phyloP scores from a whole-genome alignment of 179 eudicot genomes.

The Pouteria campechiana region DNA sequence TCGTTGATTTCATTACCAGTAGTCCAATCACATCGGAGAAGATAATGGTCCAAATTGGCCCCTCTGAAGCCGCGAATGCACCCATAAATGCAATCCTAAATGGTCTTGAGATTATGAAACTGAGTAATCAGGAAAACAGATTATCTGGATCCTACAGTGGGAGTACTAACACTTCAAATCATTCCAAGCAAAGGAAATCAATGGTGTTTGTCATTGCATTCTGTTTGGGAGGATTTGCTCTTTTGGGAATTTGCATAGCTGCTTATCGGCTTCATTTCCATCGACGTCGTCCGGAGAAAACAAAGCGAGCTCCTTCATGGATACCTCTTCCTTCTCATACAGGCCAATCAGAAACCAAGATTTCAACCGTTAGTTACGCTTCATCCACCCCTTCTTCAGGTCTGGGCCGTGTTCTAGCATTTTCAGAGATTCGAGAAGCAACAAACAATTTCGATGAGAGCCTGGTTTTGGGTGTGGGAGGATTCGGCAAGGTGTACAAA shows the following conservation, averaged over 20 bases:
- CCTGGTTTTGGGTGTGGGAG: conserved; percentile 7
- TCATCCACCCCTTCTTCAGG: conserved; percentile 2
- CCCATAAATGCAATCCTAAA: conserved; percentile 10
- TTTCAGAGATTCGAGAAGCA: conserved; percentile 11
- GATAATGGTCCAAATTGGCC: conserved; percentile 13
- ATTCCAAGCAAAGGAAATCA: background rate
- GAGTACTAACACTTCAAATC: background rate
- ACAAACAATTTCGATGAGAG: conserved; percentile 15
- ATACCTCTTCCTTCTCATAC: conserved; percentile 2
- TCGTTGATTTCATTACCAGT: conserved; percentile 10
- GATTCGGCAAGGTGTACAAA: conserved; percentile 9
- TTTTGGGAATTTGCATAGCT: conserved; percentile 1
- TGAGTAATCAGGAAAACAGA: conserved; percentile 10
- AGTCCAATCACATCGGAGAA: conserved; percentile 1
- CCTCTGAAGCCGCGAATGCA: background rate
- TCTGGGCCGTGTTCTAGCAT: conserved; percentile 7
- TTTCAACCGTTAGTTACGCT: conserved; percentile 7
- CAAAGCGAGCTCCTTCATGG: background rate
- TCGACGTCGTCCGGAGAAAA: conserved; percentile 1
- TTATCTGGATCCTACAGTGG: conserved; percentile 6
- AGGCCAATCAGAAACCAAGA: conserved; percentile 7
- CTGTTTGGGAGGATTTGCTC: conserved; percentile 3
- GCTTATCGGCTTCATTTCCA: conserved; percentile 1
- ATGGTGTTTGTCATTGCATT: conserved; percentile 3
- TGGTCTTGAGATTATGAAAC: conserved; percentile 16